A percentile compares a stretch with the other conserved stretches of the same genome.
These are phyloP conservation scores for Gillenia trifoliata DNA, from an alignment of 306 rosid species.

Conservation along the genomic window DNA sequence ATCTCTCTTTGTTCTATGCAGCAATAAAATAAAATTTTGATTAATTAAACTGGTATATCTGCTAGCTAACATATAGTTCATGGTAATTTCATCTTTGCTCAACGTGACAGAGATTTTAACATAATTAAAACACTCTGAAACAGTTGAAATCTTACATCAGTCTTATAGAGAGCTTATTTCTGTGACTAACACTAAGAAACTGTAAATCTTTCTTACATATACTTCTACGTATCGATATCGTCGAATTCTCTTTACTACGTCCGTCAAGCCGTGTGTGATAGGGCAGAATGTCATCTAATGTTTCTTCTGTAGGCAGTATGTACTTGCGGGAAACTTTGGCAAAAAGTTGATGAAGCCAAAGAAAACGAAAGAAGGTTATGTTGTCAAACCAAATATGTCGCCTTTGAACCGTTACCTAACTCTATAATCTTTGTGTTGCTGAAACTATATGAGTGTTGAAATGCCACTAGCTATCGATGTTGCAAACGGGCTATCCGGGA, in stretches of 20 bases:
- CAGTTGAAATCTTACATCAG: conserved; percentile 4
- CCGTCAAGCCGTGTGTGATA: conserved; percentile 10
- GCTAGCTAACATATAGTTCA: conserved; percentile 1
- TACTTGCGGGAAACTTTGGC: conserved; percentile 22
- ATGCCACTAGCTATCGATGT: conserved; percentile 32
- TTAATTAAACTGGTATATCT: conserved; percentile 5
- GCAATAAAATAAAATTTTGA: neutral
- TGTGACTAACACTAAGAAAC: conserved; percentile 23
- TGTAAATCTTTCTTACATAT: conserved; percentile 21
- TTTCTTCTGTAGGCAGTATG: conserved; percentile 27
- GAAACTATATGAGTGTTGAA: conserved; percentile 28
- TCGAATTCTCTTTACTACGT: conserved; percentile 17
- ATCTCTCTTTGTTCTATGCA: too few relatives aligned
- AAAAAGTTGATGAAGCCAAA: neutral
- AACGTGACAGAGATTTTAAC: conserved; percentile 8
- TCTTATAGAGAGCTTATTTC: conserved; percentile 21
- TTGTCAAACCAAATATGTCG: conserved; percentile 19
- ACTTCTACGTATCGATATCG: conserved; percentile 29
- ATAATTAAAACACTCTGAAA: neutral
- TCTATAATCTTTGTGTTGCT: conserved; percentile 25
- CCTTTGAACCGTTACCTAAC: conserved; percentile 17
- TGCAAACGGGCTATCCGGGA: conserved; percentile 78
- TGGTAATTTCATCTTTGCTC: conserved; percentile 2
- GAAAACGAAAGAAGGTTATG: conserved; percentile 11
- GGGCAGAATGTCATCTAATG: conserved; percentile 12